These are phyloP conservation scores for Grosmannia penicillata DNA, from an alignment of 2,329 filamentous ascomycete species.

Conservation along the genomic window DNA sequence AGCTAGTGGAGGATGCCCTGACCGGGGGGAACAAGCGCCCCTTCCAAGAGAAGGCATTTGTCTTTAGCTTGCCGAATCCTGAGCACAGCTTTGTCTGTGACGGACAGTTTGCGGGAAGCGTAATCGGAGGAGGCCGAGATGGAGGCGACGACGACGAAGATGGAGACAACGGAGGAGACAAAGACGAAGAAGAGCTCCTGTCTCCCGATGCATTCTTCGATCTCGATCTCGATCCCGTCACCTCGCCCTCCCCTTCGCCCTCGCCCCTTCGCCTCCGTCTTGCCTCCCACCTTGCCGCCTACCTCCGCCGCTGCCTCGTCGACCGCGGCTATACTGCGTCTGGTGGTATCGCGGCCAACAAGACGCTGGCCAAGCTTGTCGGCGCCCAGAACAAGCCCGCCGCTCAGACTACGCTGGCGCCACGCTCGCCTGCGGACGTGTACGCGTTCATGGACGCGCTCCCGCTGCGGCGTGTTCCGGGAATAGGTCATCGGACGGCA, in stretches of 20 bases:
- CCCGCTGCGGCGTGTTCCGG: constrained; percentile 67
- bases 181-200: no score
- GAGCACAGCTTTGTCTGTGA: no score
- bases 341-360: constrained; percentile 77
- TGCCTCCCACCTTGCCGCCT: constrained; percentile 65
- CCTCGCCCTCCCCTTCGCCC: not conserved
- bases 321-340: constrained; percentile 73
- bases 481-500: constrained; percentile 69
- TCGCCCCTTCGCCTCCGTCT: constrained; percentile 46
- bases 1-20: constrained; percentile 72
- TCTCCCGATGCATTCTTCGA: no score
- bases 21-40: constrained; percentile 49
- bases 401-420: constrained; percentile 67
- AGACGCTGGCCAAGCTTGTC: constrained; percentile 71
- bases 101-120: no score
- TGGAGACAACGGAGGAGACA: no score
- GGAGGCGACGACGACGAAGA: constrained; percentile 52
- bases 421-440: constrained; percentile 28
- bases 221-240: no score
- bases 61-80: no score
- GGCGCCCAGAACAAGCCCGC: constrained; percentile 77
- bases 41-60: constrained; percentile 42
- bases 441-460: constrained; percentile 59
- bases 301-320: constrained; percentile 52
- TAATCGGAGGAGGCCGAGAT: no score